Conservation (phyloP, 2,329 filamentous ascomycete genomes). For the Blastomyces silverae region DNA sequence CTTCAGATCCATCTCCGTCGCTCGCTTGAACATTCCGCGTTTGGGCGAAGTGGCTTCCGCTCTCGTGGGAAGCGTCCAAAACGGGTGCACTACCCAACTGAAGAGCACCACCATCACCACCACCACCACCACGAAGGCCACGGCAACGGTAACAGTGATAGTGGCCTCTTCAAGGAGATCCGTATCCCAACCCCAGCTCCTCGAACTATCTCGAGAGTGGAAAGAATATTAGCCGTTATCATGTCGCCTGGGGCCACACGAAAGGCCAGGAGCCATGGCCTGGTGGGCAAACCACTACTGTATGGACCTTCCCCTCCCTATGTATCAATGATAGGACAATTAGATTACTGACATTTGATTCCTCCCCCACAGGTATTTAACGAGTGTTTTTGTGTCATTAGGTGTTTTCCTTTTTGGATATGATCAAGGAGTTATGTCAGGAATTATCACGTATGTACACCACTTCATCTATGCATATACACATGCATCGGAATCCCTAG, state of each 20-base stretch:
- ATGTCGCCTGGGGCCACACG: slow-evolving; percentile 70
- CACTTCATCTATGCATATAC: background rate
- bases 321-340: background rate
- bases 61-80: slow-evolving; percentile 46
- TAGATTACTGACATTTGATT: background rate
- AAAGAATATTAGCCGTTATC: slow-evolving; percentile 69
- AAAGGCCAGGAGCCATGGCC: slow-evolving; percentile 70
- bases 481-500: background rate
- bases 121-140: background rate
- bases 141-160: slow-evolving; percentile 12
- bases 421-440: slow-evolving; percentile 60
- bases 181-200: slow-evolving; percentile 64
- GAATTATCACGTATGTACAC: slow-evolving; percentile 58
- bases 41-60: slow-evolving; percentile 38
- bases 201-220: slow-evolving; percentile 56
- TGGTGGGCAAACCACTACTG: slow-evolving; percentile 93
- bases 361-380: slow-evolving; percentile 64
- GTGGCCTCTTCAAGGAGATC: slow-evolving; percentile 46
- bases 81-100: slow-evolving; percentile 61
- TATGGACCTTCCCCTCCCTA: slow-evolving; percentile 42
- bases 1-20: slow-evolving; percentile 62
- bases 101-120: slow-evolving; percentile 33
- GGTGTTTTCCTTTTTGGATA: slow-evolving; percentile 61
- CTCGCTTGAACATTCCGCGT: slow-evolving; percentile 57
- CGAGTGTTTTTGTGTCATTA: slow-evolving; percentile 66